A percentile compares a stretch with the other conserved stretches of the same genome.
Conservation (phyloP, 2,329 filamentous ascomycete species). For the Fusarium graminum region DNA sequence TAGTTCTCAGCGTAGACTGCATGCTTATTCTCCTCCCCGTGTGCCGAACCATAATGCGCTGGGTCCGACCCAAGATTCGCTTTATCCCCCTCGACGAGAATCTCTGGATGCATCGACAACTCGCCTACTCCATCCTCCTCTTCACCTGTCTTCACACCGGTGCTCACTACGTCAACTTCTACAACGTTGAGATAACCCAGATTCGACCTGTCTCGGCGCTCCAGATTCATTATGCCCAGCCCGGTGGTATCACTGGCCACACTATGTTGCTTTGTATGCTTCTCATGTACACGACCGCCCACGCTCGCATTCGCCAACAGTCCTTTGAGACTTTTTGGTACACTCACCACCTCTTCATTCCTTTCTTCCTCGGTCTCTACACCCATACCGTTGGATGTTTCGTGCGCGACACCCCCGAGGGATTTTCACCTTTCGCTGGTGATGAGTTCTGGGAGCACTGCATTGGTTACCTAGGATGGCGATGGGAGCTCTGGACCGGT, state of each 20-base stretch:
- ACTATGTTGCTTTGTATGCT: slow-evolving; percentile 99
- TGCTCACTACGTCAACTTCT: slow-evolving; percentile 98
- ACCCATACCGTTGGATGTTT: slow-evolving; percentile 97
- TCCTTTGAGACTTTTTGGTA: slow-evolving; percentile 99
- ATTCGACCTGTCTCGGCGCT: slow-evolving; percentile 84
- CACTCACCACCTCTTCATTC: slow-evolving; percentile 97
- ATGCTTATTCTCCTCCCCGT: slow-evolving; percentile 93
- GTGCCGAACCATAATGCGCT: slow-evolving; percentile 89
- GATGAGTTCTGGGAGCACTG: slow-evolving; percentile 90
- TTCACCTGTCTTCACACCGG: slow-evolving; percentile 83
- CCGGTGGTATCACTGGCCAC: slow-evolving; percentile 94
- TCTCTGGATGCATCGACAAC: slow-evolving; percentile 95
- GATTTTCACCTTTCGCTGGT: slow-evolving; percentile 87
- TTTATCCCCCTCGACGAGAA: slow-evolving; percentile 97
- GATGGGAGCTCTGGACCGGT: slow-evolving; percentile 92
- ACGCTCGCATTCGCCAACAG: slow-evolving; percentile 93
- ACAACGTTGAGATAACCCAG: slow-evolving; percentile 89
- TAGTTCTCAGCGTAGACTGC: slow-evolving; percentile 86
- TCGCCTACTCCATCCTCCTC: slow-evolving; percentile 88
- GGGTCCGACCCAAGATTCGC: slow-evolving; percentile 85
- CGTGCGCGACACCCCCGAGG: slow-evolving; percentile 81
- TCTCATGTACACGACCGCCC: slow-evolving; percentile 96
- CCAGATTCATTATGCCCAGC: slow-evolving; percentile 90
- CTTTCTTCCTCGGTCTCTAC: slow-evolving; percentile 92
- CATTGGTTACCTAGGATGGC: slow-evolving; percentile 94